phyloP scores from a whole-genome alignment of 2,329 filamentous ascomycete species.

The Exophiala oligosperma region DNA sequence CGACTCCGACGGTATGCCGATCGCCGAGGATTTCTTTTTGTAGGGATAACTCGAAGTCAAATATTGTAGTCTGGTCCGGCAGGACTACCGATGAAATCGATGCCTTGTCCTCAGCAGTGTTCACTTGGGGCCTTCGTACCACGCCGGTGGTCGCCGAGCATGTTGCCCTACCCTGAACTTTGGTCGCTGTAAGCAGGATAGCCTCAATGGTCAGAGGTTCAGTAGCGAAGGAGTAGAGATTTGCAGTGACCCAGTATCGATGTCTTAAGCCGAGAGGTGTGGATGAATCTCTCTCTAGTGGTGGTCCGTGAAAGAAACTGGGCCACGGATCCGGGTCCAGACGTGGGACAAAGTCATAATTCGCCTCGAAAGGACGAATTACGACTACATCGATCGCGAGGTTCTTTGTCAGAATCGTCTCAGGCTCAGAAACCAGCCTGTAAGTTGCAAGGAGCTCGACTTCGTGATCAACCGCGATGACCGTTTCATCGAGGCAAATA shows the following conservation, averaged over 20 bases:
- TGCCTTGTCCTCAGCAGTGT: background rate
- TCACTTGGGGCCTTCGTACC: constrained; percentile 4
- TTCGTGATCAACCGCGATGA: constrained; percentile 60
- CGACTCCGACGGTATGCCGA: constrained; percentile 70
- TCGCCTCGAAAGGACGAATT: constrained; percentile 84
- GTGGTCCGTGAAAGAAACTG: constrained; percentile 67
- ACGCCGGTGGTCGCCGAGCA: constrained; percentile 47
- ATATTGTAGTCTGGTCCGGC: constrained; percentile 69
- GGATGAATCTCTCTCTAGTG: constrained; percentile 9
- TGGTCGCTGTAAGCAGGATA: constrained; percentile 62
- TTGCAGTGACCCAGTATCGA: constrained; percentile 74
- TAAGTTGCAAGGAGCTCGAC: constrained; percentile 75
- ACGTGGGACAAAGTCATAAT: constrained; percentile 80
- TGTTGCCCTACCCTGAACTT: constrained; percentile 61
- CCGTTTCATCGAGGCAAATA: constrained; percentile 54
- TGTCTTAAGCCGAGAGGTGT: constrained; percentile 66
- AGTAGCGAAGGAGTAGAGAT: constrained; percentile 71
- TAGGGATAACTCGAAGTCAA: constrained; percentile 70
- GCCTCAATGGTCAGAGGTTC: constrained; percentile 63
- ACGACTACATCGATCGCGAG: constrained; percentile 69
- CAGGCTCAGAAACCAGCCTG: constrained; percentile 73
- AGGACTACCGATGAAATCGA: constrained; percentile 43
- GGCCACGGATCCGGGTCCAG: constrained; percentile 81
- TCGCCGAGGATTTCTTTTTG: constrained; percentile 82
- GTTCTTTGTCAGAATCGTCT: constrained; percentile 77